Percentiles rank a stretch among this genome's conserved stretches.
Evolutionary conservation across 2,329 filamentous ascomycete species (phyloP).

Genomic region (Colletotrichum sidae): DNA sequence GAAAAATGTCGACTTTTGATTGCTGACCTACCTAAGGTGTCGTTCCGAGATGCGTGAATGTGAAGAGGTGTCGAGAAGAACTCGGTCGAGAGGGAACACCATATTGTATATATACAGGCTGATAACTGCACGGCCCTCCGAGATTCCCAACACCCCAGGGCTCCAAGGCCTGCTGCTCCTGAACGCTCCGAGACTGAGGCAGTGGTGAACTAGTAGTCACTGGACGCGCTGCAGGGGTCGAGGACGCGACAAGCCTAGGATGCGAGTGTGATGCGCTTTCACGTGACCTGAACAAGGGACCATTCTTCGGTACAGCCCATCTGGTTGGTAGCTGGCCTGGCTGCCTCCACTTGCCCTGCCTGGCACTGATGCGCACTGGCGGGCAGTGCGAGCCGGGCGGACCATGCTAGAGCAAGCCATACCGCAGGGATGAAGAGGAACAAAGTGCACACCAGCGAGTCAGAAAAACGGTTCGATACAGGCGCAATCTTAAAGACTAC

Average conservation of each 20-base stretch:
- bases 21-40: slow-evolving; percentile 49
- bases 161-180: slow-evolving; percentile 33
- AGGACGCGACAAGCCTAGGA: slow-evolving; percentile 1
- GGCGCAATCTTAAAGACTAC: slow-evolving; percentile 18
- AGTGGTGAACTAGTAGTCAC: slow-evolving; percentile 33
- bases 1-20: slow-evolving; percentile 14
- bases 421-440: slow-evolving; percentile 29
- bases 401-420: slow-evolving; percentile 29
- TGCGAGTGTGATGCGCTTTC: slow-evolving; percentile 18
- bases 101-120: slow-evolving; percentile 34
- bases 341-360: slow-evolving; percentile 16
- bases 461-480: slow-evolving; percentile 6
- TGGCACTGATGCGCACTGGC: slow-evolving; percentile 18
- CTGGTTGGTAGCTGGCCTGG: background rate
- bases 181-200: slow-evolving; percentile 12
- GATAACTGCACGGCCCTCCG: slow-evolving; percentile 29
- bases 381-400: slow-evolving; percentile 18
- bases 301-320: background rate
- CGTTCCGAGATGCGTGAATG: slow-evolving; percentile 35
- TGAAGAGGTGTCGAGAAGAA: slow-evolving; percentile 30
- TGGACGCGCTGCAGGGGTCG: slow-evolving; percentile 31
- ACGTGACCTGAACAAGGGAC: slow-evolving; percentile 12
- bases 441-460: slow-evolving; percentile 12
- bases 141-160: slow-evolving; percentile 11
- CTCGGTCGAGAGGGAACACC: slow-evolving; percentile 34